These are phyloP conservation scores for Cyberlindnera bimundalis DNA, from an alignment of 805 yeast genomes.

Conservation along the genomic window DNA sequence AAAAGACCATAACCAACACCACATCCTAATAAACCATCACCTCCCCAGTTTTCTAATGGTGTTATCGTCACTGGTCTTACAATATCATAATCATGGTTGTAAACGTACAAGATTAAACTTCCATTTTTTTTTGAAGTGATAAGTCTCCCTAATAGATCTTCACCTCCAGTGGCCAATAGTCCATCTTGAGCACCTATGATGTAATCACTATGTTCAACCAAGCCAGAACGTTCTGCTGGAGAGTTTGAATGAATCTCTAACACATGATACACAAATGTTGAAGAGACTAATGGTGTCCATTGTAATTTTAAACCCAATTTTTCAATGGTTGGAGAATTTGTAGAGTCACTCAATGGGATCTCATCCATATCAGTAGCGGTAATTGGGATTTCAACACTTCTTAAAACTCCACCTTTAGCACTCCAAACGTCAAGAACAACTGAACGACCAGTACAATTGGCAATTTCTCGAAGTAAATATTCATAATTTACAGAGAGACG, in stretches of 20 bases:
- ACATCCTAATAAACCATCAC: conserved; percentile 83
- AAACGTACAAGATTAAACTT: conserved; percentile 61
- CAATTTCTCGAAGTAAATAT: conserved; percentile 40
- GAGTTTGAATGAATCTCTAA: conserved; percentile 66
- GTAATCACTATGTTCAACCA: conserved; percentile 82
- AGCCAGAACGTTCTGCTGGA: conserved; percentile 82
- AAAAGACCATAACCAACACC: conserved; percentile 92
- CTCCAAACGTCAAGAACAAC: conserved; percentile 71
- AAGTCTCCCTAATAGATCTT: conserved; percentile 67
- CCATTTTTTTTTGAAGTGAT: conserved; percentile 48
- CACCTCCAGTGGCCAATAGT: conserved; percentile 81
- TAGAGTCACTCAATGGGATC: conserved; percentile 19
- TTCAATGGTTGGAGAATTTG: conserved; percentile 37
- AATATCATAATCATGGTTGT: conserved; percentile 82
- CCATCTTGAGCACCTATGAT: conserved; percentile 89
- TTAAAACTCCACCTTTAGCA: conserved; percentile 73
- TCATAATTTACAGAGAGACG: conserved; percentile 41
- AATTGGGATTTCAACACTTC: conserved; percentile 39
- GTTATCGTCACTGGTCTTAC: conserved; percentile 84
- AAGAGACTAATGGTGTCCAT: conserved; percentile 69
- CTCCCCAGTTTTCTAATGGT: conserved; percentile 75
- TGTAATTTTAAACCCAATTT: conserved; percentile 68
- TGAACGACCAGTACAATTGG: conserved; percentile 35
- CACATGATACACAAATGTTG: conserved; percentile 87
- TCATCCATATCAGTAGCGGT: conserved; percentile 32